Evolutionary conservation across 192 early-diverging fungal species (phyloP), one percentile per base, ranked within the genome.

Genomic region (Backusella westeae): DNA sequence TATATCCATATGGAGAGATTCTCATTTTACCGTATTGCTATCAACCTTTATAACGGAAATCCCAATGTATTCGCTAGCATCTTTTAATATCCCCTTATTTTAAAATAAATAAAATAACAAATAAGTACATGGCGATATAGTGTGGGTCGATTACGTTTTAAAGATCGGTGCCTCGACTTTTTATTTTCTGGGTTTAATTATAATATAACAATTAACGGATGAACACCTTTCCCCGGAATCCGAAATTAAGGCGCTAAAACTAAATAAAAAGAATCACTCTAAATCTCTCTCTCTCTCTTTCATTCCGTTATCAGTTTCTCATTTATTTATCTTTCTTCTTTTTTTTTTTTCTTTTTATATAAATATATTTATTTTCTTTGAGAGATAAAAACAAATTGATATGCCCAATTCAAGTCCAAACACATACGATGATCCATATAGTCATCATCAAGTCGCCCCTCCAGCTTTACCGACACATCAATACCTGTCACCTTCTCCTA

Each of bases 1-100:
- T 72, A 72, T 21, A 21, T 72, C 2, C 56, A 72, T 53, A 72
- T 74, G 73, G 73, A 74, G 6, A 74, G 46, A 29, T 39, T 74
- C 39, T 72, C 71, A 10, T 49, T 72, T 52, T 72, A 72, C 10
- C 41, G 71, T 29, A 29, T 66, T 65, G 56, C 59, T 44, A 14
- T 74, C 19, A 23, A 66, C 21, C 73, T 66, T 32, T 74, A 74
- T 32, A 34, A 38, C 21, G 59, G 46, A 26, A 66, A 38, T 15
- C 12, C 3, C 4, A 39, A 39, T 42, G 14, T 63, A 23, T 29
- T 74, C 4, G 17, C 56, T 21, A 63, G 63, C 23, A 19, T 74
- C 19, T 74, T 74, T 74, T 39, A 59, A 42, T 29, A 26, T 53
- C n/a, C 44, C 1, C 5, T 53, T 17, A 44, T 49, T 49, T n/a